Percentiles rank a stretch among this genome's conserved stretches.
phyloP scores from a whole-genome alignment of 257 asterid genomes.

The Solanum pimpinellifolium region DNA sequence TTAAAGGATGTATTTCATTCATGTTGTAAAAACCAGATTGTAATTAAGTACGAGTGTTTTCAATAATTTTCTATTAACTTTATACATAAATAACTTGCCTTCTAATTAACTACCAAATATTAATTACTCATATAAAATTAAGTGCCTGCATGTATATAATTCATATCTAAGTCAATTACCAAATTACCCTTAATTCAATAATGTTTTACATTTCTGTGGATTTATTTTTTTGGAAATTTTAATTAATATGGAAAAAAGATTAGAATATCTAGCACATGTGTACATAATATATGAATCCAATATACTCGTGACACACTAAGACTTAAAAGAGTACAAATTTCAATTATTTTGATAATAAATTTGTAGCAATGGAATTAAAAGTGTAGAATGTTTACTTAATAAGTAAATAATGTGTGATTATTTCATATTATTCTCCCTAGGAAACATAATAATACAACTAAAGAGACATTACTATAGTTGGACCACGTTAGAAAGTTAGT shows the following conservation, averaged over 20 bases:
- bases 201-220: not conserved
- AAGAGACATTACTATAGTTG: not conserved
- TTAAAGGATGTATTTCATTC: too few species aligned
- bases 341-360: too few species aligned
- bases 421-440: not conserved
- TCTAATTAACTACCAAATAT: too few species aligned
- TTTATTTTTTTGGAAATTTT: not conserved
- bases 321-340: too few species aligned
- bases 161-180: not conserved
- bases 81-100: too few species aligned
- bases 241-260: too few species aligned
- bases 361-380: too few species aligned
- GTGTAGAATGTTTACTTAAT: not conserved
- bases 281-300: not conserved
- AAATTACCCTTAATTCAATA: not conserved
- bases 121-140: too few species aligned
- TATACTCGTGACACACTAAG: not conserved
- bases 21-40: accelerated
- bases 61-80: too few species aligned
- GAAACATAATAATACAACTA: not conserved
- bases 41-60: too few species aligned
- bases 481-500: not conserved
- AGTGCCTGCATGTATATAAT: not conserved
- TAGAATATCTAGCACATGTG: too few species aligned
- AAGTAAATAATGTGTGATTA: not conserved